These are phyloP conservation scores for Verticillium klebahnii DNA, from an alignment of 2,329 filamentous ascomycete species.

Conservation along the genomic window DNA sequence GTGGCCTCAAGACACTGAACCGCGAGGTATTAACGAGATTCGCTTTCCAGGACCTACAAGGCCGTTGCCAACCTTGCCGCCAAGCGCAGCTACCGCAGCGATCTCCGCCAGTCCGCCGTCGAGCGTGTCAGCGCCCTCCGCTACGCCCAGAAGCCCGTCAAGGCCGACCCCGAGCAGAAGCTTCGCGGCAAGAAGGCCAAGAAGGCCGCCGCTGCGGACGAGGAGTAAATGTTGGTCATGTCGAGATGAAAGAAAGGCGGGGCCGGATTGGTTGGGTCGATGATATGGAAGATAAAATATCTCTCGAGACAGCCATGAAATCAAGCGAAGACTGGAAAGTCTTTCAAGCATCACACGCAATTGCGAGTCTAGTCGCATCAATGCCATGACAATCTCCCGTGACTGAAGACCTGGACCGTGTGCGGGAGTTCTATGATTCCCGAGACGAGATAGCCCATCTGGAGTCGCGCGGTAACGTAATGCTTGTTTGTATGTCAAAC, in stretches of 20 bases:
- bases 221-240: neutral
- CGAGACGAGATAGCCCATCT: neutral
- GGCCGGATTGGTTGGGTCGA: neutral
- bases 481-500: neutral
- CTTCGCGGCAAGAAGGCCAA: slow-evolving; percentile 73
- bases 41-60: slow-evolving; percentile 72
- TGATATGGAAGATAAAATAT: neutral
- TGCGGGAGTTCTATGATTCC: neutral
- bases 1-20: neutral
- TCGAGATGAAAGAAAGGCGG: neutral
- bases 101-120: slow-evolving; percentile 74
- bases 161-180: slow-evolving; percentile 71
- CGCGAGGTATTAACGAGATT: slow-evolving; percentile 1
- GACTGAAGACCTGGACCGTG: neutral
- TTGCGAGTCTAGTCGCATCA: neutral
- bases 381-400: neutral
- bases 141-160: slow-evolving; percentile 71
- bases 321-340: neutral
- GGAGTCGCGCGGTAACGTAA: neutral
- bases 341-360: neutral
- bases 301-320: neutral
- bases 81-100: slow-evolving; percentile 79
- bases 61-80: slow-evolving; percentile 76
- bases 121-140: slow-evolving; percentile 83
- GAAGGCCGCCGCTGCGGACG: slow-evolving; percentile 61